These are phyloP conservation scores for Aspergillus bertholletiae DNA, from an alignment of 495 filamentous ascomycete species.

Conservation along the genomic window DNA sequence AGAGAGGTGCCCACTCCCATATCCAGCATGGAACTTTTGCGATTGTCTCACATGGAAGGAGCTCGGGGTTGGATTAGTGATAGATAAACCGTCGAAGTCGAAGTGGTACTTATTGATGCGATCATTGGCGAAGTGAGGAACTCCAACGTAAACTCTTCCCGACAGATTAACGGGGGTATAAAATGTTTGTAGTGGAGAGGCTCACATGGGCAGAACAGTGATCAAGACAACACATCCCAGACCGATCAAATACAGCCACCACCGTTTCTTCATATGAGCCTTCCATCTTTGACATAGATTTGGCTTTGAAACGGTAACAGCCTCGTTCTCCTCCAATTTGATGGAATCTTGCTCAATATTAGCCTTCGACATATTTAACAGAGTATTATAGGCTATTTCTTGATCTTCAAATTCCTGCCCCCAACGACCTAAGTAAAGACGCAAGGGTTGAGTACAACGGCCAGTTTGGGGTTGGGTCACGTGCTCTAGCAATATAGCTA, in stretches of 20 bases:
- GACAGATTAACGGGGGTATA: background rate
- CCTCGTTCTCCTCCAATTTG: constrained; percentile 7
- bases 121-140: constrained; percentile 25
- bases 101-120: constrained; percentile 28
- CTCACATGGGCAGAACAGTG: constrained; percentile 25
- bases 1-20: constrained; percentile 23
- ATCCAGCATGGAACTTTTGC: constrained; percentile 16
- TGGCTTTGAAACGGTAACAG: constrained; percentile 9
- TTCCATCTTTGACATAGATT: constrained; percentile 23
- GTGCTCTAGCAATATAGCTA: too few species aligned
- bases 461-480: too few species aligned
- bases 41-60: constrained; percentile 23
- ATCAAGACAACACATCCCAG: constrained; percentile 20
- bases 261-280: constrained; percentile 29
- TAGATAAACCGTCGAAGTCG: constrained; percentile 19
- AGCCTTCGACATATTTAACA: constrained; percentile 22
- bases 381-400: too few species aligned
- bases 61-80: constrained; percentile 21
- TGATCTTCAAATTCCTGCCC: too few species aligned
- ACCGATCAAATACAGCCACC: constrained; percentile 27
- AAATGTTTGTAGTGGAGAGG: background rate
- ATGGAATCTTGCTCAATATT: constrained; percentile 18
- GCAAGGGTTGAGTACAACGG: too few species aligned
- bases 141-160: constrained; percentile 26
- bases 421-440: too few species aligned